These are phyloP conservation scores for Gloeophyllum trabeum DNA, from an alignment of 768 basidiomycete species.

Conservation along the genomic window DNA sequence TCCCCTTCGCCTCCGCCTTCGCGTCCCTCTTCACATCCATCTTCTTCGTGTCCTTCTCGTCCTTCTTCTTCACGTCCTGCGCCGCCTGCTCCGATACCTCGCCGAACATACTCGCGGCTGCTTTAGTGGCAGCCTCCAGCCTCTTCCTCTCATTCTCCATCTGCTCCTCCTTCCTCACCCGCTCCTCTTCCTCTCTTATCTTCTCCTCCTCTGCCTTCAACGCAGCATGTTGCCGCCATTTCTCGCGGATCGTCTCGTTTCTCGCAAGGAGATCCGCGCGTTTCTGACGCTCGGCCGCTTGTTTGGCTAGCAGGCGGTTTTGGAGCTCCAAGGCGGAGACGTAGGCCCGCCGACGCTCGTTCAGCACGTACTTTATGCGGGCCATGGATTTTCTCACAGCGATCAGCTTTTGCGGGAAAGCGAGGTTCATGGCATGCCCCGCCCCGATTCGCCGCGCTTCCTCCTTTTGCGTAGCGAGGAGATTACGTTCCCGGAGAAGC, in stretches of 20 bases:
- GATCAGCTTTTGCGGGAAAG: slow-evolving; percentile 29
- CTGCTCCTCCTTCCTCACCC: slow-evolving; percentile 6
- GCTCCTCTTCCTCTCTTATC: slow-evolving; percentile 1
- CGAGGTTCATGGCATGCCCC: slow-evolving; percentile 1
- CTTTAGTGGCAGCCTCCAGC: slow-evolving; percentile 7
- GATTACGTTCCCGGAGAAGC: slow-evolving; percentile 77
- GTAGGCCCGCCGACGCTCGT: slow-evolving; percentile 82
- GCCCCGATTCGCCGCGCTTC: slow-evolving; percentile 45
- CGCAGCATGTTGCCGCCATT: background rate
- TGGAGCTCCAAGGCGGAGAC: slow-evolving; percentile 40
- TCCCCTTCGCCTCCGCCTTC: no score
- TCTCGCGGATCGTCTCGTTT: background rate
- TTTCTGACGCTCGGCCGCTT: slow-evolving; percentile 3
- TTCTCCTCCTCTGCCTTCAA: slow-evolving; percentile 3
- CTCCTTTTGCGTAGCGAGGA: slow-evolving; percentile 79
- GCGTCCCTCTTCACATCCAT: no score
- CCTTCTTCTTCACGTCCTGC: no score
- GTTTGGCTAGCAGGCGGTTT: slow-evolving; percentile 5
- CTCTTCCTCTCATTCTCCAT: background rate
- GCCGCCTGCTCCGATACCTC: no score
- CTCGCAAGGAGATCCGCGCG: background rate
- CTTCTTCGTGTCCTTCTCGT: no score
- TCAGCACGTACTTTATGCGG: slow-evolving; percentile 87
- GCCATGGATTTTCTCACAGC: slow-evolving; percentile 91
- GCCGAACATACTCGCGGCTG: slow-evolving; percentile 12